Evolutionary conservation across 768 basidiomycete genomes (phyloP), one percentile per base, ranked within the genome.

Genomic region (Porphyrellus cyaneotinctus): DNA sequence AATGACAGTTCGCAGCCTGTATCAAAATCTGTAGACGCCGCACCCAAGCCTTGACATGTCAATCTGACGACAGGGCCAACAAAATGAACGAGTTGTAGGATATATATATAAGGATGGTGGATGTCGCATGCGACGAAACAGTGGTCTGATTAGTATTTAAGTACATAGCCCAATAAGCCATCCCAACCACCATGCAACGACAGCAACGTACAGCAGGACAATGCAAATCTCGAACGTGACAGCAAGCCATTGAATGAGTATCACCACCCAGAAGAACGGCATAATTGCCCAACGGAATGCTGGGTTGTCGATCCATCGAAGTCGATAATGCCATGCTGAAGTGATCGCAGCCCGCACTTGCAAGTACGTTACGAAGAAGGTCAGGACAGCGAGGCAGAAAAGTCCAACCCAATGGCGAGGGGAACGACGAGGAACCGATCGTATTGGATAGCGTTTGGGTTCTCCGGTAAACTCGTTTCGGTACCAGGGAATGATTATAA

Each of bases 391-490:
- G 55, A 88, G 80, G 22, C 80, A 43, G 23, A 78, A 54, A 17
- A 90, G 75, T 11, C 77, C 80, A 32, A 83, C 55, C 87, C 87
- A 89, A 57, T 91, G 88, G 5, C 75, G 79, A 47, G 79, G 56
- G 0, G 88, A 85, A 22, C 88, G 82, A 49, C 63, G 71, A 22
- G 88, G 88, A 49, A 89, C 65, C 4, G 63, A 69, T 32, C 67
- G 64, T 59, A 91, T 80, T 8, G 72, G 75, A 61, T 88, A 89
- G 58, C 82, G 76, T 59, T 85, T 84, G 33, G 81, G 45, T 71
- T 88, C 85, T 30, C 88, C 88, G 0, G 88, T 89, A 64, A 89
- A 91, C 63, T 90, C 88, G 64, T 91, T 88, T 31, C 88, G 81
- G 56, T 91, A 91, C 60, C 87, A 78, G 8, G 88, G 88, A 52